Evolutionary conservation across 371 early-diverging fungal species (phyloP).

Genomic region (Syncephalastrum sp.): DNA sequence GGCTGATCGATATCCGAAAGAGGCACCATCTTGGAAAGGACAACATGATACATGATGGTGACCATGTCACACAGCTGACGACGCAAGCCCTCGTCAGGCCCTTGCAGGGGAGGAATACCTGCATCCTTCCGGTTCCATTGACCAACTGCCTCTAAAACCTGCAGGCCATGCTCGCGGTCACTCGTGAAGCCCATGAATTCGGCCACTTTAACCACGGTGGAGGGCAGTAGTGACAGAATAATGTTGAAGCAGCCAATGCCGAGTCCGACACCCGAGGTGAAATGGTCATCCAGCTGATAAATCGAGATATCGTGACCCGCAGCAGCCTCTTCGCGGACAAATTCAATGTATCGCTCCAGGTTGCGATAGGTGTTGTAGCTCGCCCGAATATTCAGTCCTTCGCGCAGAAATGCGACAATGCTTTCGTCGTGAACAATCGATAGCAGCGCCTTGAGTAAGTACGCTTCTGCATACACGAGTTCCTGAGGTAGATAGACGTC

Average conservation of each 20-base stretch:
- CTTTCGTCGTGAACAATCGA: constrained; percentile 70
- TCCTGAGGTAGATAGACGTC: constrained; percentile 35
- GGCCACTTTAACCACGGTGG: constrained; percentile 50
- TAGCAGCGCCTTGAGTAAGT: constrained; percentile 66
- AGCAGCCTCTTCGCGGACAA: constrained; percentile 38
- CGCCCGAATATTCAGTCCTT: constrained; percentile 71
- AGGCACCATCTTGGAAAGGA: constrained; percentile 63
- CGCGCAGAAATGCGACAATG: constrained; percentile 67
- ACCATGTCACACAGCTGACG: constrained; percentile 61
- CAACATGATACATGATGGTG: constrained; percentile 63
- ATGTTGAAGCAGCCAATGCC: constrained; percentile 64
- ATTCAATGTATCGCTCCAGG: constrained; percentile 54
- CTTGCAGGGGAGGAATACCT: constrained; percentile 14
- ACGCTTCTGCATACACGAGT: constrained; percentile 71
- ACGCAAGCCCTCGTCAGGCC: constrained; percentile 31
- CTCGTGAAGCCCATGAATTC: constrained; percentile 76
- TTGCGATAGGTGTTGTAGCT: constrained; percentile 63
- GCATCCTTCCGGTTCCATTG: constrained; percentile 48
- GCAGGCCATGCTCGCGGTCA: constrained; percentile 64
- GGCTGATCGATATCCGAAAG: constrained; percentile 47
- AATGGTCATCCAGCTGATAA: constrained; percentile 63
- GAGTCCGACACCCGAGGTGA: constrained; percentile 69
- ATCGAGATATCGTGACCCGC: constrained; percentile 24
- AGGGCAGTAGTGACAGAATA: constrained; percentile 50
- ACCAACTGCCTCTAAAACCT: constrained; percentile 58